Evolutionary conservation across 2,329 filamentous ascomycete species (phyloP), one percentile per base, ranked within the genome.

Genomic region (Knufia fluminis): DNA sequence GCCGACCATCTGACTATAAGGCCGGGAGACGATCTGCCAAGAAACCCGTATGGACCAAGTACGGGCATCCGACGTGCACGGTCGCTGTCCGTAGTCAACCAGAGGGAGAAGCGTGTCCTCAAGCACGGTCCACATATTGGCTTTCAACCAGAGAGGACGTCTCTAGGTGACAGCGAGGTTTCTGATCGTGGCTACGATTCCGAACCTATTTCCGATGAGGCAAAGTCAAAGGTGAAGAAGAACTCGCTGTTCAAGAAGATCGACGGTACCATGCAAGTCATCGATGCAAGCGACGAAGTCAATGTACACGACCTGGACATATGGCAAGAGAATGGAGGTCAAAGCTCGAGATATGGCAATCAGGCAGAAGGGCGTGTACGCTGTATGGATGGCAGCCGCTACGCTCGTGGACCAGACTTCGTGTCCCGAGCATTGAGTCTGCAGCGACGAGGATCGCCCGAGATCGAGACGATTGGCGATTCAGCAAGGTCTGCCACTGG

Each of bases 101-200:
- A 17, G 20, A 10, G 16, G 9, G 33, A 48, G 26, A 3, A 12
- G 20, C 22, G 35, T 9, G 31, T 40, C n/a, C 26, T 48, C 45
- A 48, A 48, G 23, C 35, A 33, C 33, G n/a, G 35, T 39, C 16
- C 45, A 10, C 20, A 48, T 14, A 40, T 48, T 4, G 45, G 45
- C 7, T 40, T 31, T 10, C 45, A 48, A 22, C 32, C 45, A 20
- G 20, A n/a, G 4, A 26, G 19, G 28, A 28, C 4, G n/a, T 14
- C 7, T 19, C 12, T 40, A 40, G 23, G 14, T 17, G 33, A 39
- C 17, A 16, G 33, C 23, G 16, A 48, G 20, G 6, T 31, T 26
- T 16, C 17, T 9, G 28, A 33, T 20, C 3, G 35, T 9, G 45
- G 23, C 16, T 48, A 48, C 35, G 22, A 39, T 7, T 48, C 45